Evolutionary conservation across 169 alveolate species (phyloP), one percentile per base, ranked within the genome.

Genomic region (Besnoitia besnoiti): DNA sequence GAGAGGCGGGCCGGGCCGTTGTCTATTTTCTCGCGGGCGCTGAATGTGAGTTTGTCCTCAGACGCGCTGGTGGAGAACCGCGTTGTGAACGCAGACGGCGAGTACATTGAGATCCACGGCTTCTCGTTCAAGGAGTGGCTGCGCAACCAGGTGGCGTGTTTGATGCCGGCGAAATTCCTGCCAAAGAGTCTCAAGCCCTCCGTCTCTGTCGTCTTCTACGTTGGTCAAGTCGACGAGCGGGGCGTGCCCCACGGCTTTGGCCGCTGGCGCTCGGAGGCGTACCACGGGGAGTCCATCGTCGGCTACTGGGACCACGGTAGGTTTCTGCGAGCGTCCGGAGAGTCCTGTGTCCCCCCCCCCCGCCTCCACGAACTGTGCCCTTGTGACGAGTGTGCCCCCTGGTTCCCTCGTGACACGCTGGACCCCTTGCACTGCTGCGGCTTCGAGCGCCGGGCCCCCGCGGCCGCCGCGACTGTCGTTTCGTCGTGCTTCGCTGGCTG

Each of bases 191-290:
- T 73, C 82, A 73, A 73, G 46, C 82, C 82, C 14, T 44, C 90
- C 33, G 82, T 87, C 73, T 37, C 82, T 24, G 91, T 87, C 24
- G 91, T 61, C 24, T 87, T 87, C 77, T 97, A 96, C 87, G 96
- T 96, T 7, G 99, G 99, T 61, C 97, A 97, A 61, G 92, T 97
- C 51, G 97, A 97, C 91, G 91, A 85, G 21, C 93, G 94, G 30
- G 97, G 95, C 21, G 93, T 95, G 47, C 99, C 99, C 0, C 98
- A 97, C 90, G 99, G 99, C 16, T 97, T 96, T 80, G 99, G 98
- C n/a, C 90, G 95, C 80, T 97, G 99, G 99, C 89, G 96, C 42
- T 96, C 97, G 16, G 95, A 95, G 40, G 94, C 94, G 49, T 93
- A 91, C 40, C 96, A 96, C 82, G 99, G 99, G 4, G 99, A 97